Evolutionary conservation across 2,329 filamentous ascomycete species (phyloP), one percentile per base, ranked within the genome.

Genomic region (Colletotrichum sp.): DNA sequence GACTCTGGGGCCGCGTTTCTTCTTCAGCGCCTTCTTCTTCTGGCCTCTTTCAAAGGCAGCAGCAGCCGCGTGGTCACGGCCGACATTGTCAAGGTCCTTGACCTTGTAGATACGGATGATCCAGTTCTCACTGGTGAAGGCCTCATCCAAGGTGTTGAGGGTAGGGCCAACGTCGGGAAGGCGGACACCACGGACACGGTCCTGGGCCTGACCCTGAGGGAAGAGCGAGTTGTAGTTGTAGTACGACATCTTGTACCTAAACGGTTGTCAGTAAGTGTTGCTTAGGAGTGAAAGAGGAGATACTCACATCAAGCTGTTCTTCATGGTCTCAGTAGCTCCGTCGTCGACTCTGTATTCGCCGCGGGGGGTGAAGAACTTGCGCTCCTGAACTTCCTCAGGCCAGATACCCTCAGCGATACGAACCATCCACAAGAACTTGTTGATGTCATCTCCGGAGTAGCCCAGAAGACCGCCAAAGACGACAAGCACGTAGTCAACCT

Each of bases 401-500:
- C 97, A 99, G 86, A 99, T 99, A 78, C 97, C 97, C 87, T 99
- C 97, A 52, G 97, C 97, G 82, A 99, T 99, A 83, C 97, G 93
- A 74, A 99, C 96, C 98, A 99, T 99, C 97, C 97, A 99, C 80
- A 99, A 89, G 90, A 99, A 99, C 88, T 99, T 99, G 90, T 99
- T 99, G 88, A 99, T 98, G 83, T 99, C 97, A 81, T 99, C 97
- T 78, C 97, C 97, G 67, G 96, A 98, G 88, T 99, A 99, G 72
- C 98, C 98, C 52, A 99, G 90, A 74, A 99, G 92, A 84, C 95
- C 97, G 82, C 97, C 97, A 81, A 99, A 99, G 72, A 99, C 97
- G 24, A 99, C 93, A 71, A 99, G 90, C n/a, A 99, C 95, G 81
- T 99, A 99, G 86, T 99, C 96, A 5, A 99, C 97, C 86, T 99